Percentiles rank a stretch among this genome's conserved stretches.
These are phyloP conservation scores for Solanum microdontum DNA, from an alignment of 257 asterid genomes.

Conservation along the genomic window DNA sequence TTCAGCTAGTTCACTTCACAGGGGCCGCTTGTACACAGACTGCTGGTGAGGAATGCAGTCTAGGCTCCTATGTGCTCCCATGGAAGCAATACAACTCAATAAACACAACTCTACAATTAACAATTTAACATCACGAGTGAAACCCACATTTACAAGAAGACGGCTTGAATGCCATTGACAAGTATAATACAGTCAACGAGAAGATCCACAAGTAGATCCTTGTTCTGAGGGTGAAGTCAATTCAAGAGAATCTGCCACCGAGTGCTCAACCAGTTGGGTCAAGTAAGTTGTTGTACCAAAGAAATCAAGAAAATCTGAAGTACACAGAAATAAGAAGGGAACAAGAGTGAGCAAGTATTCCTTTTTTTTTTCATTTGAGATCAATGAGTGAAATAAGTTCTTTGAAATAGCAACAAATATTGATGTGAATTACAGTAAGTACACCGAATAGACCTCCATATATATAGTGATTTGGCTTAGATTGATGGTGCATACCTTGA, in stretches of 20 bases:
- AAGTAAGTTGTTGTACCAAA: not conserved
- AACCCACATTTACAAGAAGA: slow-evolving; percentile 5
- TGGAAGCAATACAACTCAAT: not conserved
- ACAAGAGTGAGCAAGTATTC: not conserved
- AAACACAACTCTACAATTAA: slow-evolving; percentile 4
- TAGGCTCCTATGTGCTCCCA: not conserved
- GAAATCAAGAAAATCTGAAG: slow-evolving; percentile 3
- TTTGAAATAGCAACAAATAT: not conserved
- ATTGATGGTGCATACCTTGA: not conserved
- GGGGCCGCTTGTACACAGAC: not conserved
- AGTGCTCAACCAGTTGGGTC: not conserved
- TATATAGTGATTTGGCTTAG: not conserved
- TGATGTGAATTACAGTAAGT: not conserved
- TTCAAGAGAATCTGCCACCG: not conserved
- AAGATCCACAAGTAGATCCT: not conserved
- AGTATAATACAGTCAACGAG: not conserved
- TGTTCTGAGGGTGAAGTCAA: not conserved
- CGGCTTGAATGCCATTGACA: not conserved
- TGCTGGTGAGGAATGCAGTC: not conserved
- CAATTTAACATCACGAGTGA: not conserved
- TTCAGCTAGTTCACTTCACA: not conserved
- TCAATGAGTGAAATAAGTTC: not conserved
- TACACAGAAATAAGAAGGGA: not conserved
- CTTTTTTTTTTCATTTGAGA: not conserved
- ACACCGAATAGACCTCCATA: not conserved